Conservation (phyloP, 2,329 filamentous ascomycete genomes). For the Basipetospora chlamydospora region DNA sequence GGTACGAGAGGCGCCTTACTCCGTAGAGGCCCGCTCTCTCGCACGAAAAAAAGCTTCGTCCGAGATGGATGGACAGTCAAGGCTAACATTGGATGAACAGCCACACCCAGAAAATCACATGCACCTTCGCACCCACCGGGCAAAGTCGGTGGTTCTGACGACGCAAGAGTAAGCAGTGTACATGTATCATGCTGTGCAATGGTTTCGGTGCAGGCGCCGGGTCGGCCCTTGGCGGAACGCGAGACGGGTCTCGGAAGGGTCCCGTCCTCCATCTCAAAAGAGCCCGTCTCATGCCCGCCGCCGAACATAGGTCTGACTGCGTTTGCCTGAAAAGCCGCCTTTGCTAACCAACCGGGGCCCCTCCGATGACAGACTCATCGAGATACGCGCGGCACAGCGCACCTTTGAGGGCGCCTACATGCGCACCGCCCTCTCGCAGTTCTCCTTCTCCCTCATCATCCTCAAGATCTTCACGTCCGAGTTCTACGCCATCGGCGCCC, state of each 20-base stretch:
- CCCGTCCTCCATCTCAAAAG: too few relatives aligned
- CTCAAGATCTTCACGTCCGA: conserved; percentile 94
- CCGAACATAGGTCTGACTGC: too few relatives aligned
- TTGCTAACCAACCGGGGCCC: too few relatives aligned
- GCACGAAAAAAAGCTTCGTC: too few relatives aligned
- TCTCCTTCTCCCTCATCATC: conserved; percentile 87
- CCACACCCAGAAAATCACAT: conserved; percentile 59
- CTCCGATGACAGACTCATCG: conserved; percentile 67
- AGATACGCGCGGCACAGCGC: conserved; percentile 85
- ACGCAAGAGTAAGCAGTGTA: conserved; percentile 59
- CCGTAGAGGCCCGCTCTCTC: too few relatives aligned
- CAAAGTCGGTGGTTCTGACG: conserved; percentile 69
- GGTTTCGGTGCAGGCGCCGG: too few relatives aligned
- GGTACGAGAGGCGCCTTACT: too few relatives aligned
- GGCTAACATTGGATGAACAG: conserved; percentile 20
- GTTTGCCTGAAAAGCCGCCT: too few relatives aligned
- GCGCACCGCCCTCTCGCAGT: conserved; percentile 84
- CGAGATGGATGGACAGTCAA: conserved; percentile 7
- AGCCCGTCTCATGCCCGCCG: too few relatives aligned
- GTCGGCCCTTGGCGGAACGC: too few relatives aligned
- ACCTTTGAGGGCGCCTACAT: conserved; percentile 97
- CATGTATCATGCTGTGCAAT: too few relatives aligned
- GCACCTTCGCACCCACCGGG: conserved; percentile 68
- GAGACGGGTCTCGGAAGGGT: too few relatives aligned
- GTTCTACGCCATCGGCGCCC: conserved; percentile 92